Base-by-base conservation (phyloP, 1,139 yeast genomes). In the Suhomyces chickasaworum region DNA sequence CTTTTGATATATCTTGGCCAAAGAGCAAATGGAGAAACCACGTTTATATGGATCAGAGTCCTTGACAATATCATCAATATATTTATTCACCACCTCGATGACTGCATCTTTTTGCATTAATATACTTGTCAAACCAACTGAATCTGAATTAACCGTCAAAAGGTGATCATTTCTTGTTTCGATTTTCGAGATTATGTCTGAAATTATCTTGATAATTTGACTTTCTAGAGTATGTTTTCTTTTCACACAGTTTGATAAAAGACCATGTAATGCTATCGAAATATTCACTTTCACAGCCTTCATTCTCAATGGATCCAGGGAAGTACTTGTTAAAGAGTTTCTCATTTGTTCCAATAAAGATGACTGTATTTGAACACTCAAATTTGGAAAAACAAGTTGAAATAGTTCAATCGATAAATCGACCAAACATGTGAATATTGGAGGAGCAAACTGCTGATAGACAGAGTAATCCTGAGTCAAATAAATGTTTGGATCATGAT, bases 271-370 rank as follows among this genome's bases (percentile, higher is more conserved):
- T 0, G 90, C 86, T 22, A 86, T 71, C 2, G 88, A 69, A 0
- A 80, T 65, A 57, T 90, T 90, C 3, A 85, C 71, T 7, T 77
- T 65, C 9, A 85, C 71, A 0, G 93, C 89, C 62, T 69, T 63
- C 25, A 56, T 55, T 42, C 80, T 57, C 27, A 69, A 54, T 0
- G 70, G 68, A 44, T 69, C 74, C 16, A 61, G 52, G 1, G 60
- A 48, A 30, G 59, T 58, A 1, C 71, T 58, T 2, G 67, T 64
- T 15, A 72, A 53, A 7, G 84, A 79, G 3, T 83, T 72, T 54
- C 91, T 76, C 51, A 93, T 68, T 50, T 86, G 90, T 54, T 91
- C 98, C 39, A 93, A 65, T 31, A 93, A 74, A 1, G 97, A 89
- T 47, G 86, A 84, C 59, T 93, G 97, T 46, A 93, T 86, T 52